Percentiles rank a stretch among this genome's conserved stretches.
Conservation (phyloP, 2,329 filamentous ascomycete genomes). For the Sclerotinia borealis region DNA sequence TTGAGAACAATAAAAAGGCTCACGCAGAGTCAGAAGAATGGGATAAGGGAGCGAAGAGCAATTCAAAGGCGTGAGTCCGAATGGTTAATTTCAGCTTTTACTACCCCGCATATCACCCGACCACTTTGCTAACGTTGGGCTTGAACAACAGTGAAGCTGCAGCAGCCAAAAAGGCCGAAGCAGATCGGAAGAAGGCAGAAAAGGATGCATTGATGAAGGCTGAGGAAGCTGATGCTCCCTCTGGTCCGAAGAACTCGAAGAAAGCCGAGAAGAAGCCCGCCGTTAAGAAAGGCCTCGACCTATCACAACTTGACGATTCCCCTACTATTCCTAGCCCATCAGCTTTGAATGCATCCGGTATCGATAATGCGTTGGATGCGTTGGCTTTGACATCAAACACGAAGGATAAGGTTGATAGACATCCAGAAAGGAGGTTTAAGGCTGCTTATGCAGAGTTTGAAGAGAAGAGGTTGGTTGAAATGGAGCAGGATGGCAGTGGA, state of each 20-base stretch:
- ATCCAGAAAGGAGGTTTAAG: conserved; percentile 82
- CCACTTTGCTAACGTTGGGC: conserved; percentile 13
- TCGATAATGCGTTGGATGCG: conserved; percentile 90
- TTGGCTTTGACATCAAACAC: conserved; percentile 56
- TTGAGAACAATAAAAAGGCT: conserved; percentile 58
- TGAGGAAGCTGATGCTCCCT: conserved; percentile 64
- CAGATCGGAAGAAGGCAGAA: conserved; percentile 85
- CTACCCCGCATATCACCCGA: conserved; percentile 12
- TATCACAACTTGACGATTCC: conserved; percentile 62
- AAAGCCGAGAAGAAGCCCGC: conserved; percentile 59
- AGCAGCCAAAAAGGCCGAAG: conserved; percentile 75
- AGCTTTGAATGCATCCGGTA: conserved; percentile 74
- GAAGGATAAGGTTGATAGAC: conserved; percentile 72
- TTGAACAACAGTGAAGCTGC: conserved; percentile 63
- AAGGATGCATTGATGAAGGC: conserved; percentile 75
- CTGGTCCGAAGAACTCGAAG: conserved; percentile 49
- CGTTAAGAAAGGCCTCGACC: conserved; percentile 58
- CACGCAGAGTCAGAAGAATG: conserved; percentile 70
- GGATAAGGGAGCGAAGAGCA: conserved; percentile 79
- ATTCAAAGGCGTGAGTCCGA: conserved; percentile 71
- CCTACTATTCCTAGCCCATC: conserved; percentile 36
- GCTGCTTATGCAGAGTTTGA: conserved; percentile 80
- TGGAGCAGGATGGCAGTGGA: conserved; percentile 70
- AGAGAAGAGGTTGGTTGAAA: conserved; percentile 74
- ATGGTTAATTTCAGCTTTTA: conserved; percentile 3